phyloP scores from a whole-genome alignment of 1,284 basidiomycete genomes.

The Sporisorium iseilematis-ciliati region DNA sequence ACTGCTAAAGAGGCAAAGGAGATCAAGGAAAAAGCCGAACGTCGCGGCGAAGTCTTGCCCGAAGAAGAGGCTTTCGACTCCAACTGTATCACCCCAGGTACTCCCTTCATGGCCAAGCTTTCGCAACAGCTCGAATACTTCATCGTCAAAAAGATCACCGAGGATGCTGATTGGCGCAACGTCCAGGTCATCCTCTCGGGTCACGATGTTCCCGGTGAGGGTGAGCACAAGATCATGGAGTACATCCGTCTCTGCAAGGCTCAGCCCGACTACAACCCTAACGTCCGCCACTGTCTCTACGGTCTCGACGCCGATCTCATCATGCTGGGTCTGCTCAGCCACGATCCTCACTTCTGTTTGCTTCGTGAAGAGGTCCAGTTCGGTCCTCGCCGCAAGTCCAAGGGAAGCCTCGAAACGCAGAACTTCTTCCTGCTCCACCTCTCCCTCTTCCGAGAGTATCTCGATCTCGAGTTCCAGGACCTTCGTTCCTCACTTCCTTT shows the following conservation, averaged over 20 bases:
- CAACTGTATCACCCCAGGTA: constrained; percentile 98
- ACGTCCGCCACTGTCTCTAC: constrained; percentile 95
- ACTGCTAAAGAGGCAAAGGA: constrained; percentile 94
- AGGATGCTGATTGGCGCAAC: constrained; percentile 78
- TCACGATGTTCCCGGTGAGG: constrained; percentile 97
- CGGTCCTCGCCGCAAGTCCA: constrained; percentile 77
- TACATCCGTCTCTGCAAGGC: constrained; percentile 95
- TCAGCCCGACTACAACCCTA: constrained; percentile 93
- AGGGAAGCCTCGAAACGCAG: constrained; percentile 84
- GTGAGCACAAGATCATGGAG: constrained; percentile 99
- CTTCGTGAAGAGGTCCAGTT: constrained; percentile 98
- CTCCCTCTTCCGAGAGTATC: constrained; percentile 93
- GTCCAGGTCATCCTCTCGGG: constrained; percentile 94
- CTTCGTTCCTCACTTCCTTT: constrained; percentile 72
- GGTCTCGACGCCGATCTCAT: constrained; percentile 98
- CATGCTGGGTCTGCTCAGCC: constrained; percentile 96
- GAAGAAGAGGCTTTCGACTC: constrained; percentile 96
- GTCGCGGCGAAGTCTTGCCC: constrained; percentile 90
- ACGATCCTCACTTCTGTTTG: constrained; percentile 98
- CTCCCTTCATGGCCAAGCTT: constrained; percentile 91
- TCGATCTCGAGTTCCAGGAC: constrained; percentile 88
- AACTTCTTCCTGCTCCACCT: constrained; percentile 96
- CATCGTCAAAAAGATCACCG: constrained; percentile 72
- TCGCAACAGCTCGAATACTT: constrained; percentile 95
- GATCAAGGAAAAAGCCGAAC: constrained; percentile 83